These are phyloP conservation scores for Antarctomyces pellizariae DNA, from an alignment of 495 filamentous ascomycete species.

Conservation along the genomic window DNA sequence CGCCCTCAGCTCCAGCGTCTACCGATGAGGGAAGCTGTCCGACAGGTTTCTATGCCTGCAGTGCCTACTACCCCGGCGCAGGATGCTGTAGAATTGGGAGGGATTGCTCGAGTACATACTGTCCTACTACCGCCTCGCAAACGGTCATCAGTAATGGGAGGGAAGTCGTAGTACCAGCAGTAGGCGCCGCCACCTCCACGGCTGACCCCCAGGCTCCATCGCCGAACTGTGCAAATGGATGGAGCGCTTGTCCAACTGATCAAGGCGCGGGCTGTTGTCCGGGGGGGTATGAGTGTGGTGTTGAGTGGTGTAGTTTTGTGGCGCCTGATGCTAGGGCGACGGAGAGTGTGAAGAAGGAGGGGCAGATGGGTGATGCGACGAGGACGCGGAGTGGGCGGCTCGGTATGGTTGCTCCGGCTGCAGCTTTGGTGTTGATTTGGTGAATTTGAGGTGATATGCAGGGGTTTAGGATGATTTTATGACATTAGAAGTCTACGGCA, in stretches of 20 bases:
- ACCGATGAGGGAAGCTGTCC: no score
- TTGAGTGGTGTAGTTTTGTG: conserved; percentile 36
- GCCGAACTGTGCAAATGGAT: conserved; percentile 44
- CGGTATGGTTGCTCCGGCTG: background rate
- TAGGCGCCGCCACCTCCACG: conserved; percentile 15
- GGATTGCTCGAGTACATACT: conserved; percentile 37
- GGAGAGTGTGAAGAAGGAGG: conserved; percentile 36
- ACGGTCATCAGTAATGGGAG: conserved; percentile 39
- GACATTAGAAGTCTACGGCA: no score
- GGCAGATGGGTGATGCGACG: conserved; percentile 3
- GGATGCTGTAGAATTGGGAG: conserved; percentile 54
- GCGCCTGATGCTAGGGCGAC: conserved; percentile 21
- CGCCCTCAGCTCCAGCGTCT: no score
- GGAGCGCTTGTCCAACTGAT: conserved; percentile 47
- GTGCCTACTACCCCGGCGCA: conserved; percentile 32
- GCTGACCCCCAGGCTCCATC: conserved; percentile 8
- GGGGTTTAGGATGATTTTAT: no score
- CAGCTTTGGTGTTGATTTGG: background rate
- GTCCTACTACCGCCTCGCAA: conserved; percentile 29
- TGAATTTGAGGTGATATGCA: conserved; percentile 1
- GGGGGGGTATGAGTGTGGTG: conserved; percentile 44
- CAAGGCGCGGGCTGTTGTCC: conserved; percentile 62
- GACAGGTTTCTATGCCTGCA: conserved; percentile 53
- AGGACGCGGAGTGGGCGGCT: background rate
- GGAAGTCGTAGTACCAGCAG: conserved; percentile 41